Base-by-base conservation (phyloP, 2,329 filamentous ascomycete genomes). In the Hypoxylon rubiginosum region DNA sequence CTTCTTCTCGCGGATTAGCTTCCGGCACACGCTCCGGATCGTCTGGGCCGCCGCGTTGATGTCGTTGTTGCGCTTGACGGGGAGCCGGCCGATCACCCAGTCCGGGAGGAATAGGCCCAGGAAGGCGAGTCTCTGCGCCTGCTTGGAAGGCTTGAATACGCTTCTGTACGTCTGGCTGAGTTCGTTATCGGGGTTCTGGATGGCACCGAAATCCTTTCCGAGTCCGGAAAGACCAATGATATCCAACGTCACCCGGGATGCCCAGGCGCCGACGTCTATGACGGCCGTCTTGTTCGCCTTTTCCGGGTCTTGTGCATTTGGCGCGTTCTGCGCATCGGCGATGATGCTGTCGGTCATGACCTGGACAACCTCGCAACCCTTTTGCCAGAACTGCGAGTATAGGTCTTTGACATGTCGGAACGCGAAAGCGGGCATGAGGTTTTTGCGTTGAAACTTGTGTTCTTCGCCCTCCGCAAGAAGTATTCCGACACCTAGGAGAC, bases 381-480 rank as follows among this genome's bases (percentile, higher is more conserved):
- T 97, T 19, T 80, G 73, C 93, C 93, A 97, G 78, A 97, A 97
- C 5, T 91, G 81, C 0, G 93, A 91, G 72, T 97, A 96, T 13
- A 97, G 81, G 64, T 95, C 87, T 76, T 96, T 97, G 76, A 97
- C 84, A 73, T 97, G 92, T 21, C 93, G 87, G 75, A 93, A 97
- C n/a, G 89, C 85, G 77, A 97, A 97, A 1, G 93, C 92, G 0
- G 93, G 93, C 81, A 91, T 88, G 17, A 97, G 86, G 62, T 91
- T 89, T 76, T 92, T 94, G 50, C 94, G 86, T 80, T 94, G 92
- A 72, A 87, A 82, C 81, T 91, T 96, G 78, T 97, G 95, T 73
- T 94, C 92, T 11, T 97, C 92, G n/a, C 94, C 94, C 79, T 97
- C 94, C 1, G 93, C 92, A 10, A 97, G 82, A 39, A 97, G 80